Base-by-base conservation (phyloP, 2,329 filamentous ascomycete genomes). In the Fusarium sp. region DNA sequence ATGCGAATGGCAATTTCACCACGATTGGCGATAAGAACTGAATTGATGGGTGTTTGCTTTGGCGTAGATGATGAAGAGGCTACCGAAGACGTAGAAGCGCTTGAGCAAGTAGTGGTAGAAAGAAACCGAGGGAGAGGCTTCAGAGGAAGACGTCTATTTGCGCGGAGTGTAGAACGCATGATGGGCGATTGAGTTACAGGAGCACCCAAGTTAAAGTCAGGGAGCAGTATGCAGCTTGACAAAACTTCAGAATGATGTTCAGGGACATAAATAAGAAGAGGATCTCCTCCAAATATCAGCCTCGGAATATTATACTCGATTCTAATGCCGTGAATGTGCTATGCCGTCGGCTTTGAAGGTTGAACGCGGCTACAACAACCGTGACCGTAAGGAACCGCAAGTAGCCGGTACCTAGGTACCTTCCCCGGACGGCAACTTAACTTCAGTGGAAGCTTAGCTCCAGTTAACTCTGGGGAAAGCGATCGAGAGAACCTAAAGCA, bases 1-100 rank as follows among this genome's bases (percentile, higher is more conserved):
- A 99, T 96, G 73, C 96, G 92, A 79, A 99, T 86, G 52, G 96
- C 96, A 75, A 99, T 99, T 82, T 99, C 96, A 75, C 96, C 96
- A 74, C 96, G 91, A 80, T 99, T 99, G 57, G 96, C 96, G 78
- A 99, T 98, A 25, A 99, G 87, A 44, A 98, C 92, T 11, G 94
- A 97, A 59, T 89, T 90, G 72, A 91, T 88, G 30, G 88, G 86
- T 16, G 83, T 85, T 15, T 75, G 67, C 57, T 76, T 77, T 53
- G 81, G 76, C n/a, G 78, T 59, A 22, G 68, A 57, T 9, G 78
- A 58, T 14, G 78, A 74, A 50, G 79, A 77, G 10, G 78, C 74
- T 58, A 77, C 66, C 34, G 77, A 77, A 59, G 82, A 52, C 75
- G 77, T 25, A 75, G 77, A 62, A 75, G 68, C 40, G 72, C 75